Base-by-base conservation (phyloP, 306 rosid species). In the Styphnolobium japonicum region DNA sequence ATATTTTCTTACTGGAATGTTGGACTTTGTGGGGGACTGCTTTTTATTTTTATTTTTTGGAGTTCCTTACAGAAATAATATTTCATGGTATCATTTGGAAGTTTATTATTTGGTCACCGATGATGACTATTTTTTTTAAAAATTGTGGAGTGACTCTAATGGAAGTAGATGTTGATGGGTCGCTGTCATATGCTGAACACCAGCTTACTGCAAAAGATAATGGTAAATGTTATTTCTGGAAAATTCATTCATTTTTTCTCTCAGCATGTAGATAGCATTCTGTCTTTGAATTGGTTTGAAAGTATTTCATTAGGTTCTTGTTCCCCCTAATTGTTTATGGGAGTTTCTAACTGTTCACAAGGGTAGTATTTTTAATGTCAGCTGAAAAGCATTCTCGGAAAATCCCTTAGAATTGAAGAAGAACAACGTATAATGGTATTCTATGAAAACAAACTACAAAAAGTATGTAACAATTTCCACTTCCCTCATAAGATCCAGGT, bases 401-500 rank as follows among this genome's bases (percentile, higher is more conserved):
- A 95, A 85, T 86, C 97, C 71, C 85, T 91, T 10, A 90, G 67
- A 64, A 70, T 70, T 75, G 86, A 82, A 70, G 89, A 86, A 73
- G 89, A 86, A 63, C 84, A 79, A 48, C 75, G 82, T 33, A 82
- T 86, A 66, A 75, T 63, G 52, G 86, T 82, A 49, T 86, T 86
- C 64, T 82, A 75, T 34, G 89, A 86, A 76, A 82, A 82, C 77
- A 86, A 86, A 78, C 78, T 86, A 46, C 89, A 86, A 82, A 86
- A 86, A 86, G 89, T 95, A 60, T 95, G 98, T 67, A 95, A 90
- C 76, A 95, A 93, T 81, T 87, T 87, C 40, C 87, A 82, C 55
- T 87, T 95, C 82, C 99, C 98, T 85, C 99, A 91, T 86, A 95
- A 93, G 88, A 89, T 95, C 77, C 98, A 95, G 96, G 98, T 88